Conservation (phyloP, 495 filamentous ascomycete genomes). For the Aspergillus steynii region DNA sequence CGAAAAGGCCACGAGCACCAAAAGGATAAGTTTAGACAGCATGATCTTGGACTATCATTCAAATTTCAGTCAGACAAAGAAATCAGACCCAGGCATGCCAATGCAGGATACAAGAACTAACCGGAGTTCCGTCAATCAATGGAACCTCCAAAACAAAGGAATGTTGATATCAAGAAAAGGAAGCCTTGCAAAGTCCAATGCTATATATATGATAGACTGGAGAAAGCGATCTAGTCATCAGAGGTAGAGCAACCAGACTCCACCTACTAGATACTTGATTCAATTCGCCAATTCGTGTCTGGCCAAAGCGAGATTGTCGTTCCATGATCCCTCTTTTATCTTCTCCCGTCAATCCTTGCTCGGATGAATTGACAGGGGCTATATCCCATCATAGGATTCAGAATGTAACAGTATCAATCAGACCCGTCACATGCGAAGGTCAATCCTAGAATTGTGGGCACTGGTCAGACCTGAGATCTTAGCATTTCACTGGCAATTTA, state of each 20-base stretch:
- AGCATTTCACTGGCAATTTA: background rate
- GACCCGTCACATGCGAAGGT: background rate
- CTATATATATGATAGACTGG: background rate
- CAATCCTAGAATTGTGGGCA: background rate
- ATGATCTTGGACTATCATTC: constrained; percentile 4
- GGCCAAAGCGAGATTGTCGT: background rate
- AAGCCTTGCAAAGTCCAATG: background rate
- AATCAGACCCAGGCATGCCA: background rate
- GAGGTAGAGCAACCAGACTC: background rate
- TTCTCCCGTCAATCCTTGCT: background rate
- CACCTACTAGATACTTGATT: background rate
- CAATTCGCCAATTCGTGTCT: background rate
- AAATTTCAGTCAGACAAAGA: background rate
- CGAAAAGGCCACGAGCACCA: constrained; percentile 2
- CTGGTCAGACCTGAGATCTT: constrained; percentile 1
- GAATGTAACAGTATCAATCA: background rate
- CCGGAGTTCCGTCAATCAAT: background rate
- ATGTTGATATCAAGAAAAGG: background rate
- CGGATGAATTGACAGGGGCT: background rate
- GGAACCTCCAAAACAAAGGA: background rate
- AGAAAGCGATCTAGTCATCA: background rate
- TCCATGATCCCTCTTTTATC: background rate
- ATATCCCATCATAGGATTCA: constrained; percentile 1
- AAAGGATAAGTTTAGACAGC: constrained; percentile 1
- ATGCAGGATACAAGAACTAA: background rate